phyloP scores from a whole-genome alignment of 1,139 yeast species.

The Arxiozyma slooffiae region DNA sequence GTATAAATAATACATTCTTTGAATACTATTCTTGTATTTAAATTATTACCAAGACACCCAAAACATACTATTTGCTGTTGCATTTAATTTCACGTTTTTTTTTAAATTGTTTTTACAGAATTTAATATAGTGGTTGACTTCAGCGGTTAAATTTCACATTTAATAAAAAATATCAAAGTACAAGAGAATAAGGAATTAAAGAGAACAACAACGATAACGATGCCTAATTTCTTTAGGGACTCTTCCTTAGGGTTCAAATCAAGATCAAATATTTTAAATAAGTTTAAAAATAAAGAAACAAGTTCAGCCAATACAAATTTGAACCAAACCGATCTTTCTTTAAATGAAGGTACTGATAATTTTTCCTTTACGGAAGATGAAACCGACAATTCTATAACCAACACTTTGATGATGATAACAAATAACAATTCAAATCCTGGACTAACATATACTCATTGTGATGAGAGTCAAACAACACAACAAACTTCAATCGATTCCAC shows the following conservation, averaged over 20 bases:
- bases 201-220: conserved; percentile 36
- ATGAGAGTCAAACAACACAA: not conserved
- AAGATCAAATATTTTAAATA: conserved; percentile 26
- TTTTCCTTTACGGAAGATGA: conserved; percentile 13
- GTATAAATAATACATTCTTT: no score
- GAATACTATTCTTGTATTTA: no score
- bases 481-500: not conserved
- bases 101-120: not conserved
- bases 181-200: not conserved
- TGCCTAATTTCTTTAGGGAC: conserved; percentile 30
- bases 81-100: no score
- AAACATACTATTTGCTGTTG: not conserved
- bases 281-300: conserved; percentile 18
- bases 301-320: conserved; percentile 1
- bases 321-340: not conserved
- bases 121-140: not conserved
- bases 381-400: conserved; percentile 11
- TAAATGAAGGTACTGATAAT: conserved; percentile 6
- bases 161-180: not conserved
- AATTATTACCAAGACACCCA: no score
- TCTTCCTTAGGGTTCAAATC: conserved; percentile 25
- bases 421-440: not conserved
- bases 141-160: not conserved
- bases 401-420: conserved; percentile 4
- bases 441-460: not conserved